phyloP scores from a whole-genome alignment of 495 filamentous ascomycete genomes.

The Massariosphaeria phaeospora region DNA sequence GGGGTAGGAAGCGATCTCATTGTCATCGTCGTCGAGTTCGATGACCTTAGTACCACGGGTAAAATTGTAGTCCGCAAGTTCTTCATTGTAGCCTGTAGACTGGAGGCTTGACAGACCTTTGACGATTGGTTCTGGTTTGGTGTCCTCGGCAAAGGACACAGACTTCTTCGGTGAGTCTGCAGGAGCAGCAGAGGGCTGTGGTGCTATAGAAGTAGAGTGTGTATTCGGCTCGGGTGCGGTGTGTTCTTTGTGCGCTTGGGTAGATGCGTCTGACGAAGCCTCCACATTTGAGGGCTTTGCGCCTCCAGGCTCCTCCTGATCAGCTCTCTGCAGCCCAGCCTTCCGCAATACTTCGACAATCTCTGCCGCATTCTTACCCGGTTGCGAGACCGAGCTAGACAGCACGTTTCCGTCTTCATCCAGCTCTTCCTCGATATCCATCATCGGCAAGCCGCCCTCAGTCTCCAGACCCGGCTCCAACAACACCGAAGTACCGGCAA shows the following conservation, averaged over 20 bases:
- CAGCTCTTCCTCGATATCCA: conserved; percentile 84
- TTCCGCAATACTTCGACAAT: conserved; percentile 64
- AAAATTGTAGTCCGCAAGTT: conserved; percentile 25
- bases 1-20: conserved; percentile 33
- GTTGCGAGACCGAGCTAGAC: conserved; percentile 51
- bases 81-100: conserved; percentile 19
- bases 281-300: not conserved
- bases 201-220: not conserved
- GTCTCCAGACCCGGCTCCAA: conserved; percentile 43
- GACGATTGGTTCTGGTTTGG: conserved; percentile 42
- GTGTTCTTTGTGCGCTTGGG: not conserved
- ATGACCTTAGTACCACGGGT: conserved; percentile 34
- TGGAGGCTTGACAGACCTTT: not conserved
- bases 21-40: conserved; percentile 39
- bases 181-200: not conserved
- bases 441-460: conserved; percentile 67
- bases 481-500: conserved; percentile 47
- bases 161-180: conserved; percentile 30
- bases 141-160: conserved; percentile 52
- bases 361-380: conserved; percentile 57
- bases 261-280: not conserved
- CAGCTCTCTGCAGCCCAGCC: conserved; percentile 56
- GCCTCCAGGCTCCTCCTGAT: conserved; percentile 16
- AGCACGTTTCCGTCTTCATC: conserved; percentile 89
- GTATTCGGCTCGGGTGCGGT: not conserved